phyloP scores from a whole-genome alignment of 768 basidiomycete genomes.

The Pisolithus tinctorius region DNA sequence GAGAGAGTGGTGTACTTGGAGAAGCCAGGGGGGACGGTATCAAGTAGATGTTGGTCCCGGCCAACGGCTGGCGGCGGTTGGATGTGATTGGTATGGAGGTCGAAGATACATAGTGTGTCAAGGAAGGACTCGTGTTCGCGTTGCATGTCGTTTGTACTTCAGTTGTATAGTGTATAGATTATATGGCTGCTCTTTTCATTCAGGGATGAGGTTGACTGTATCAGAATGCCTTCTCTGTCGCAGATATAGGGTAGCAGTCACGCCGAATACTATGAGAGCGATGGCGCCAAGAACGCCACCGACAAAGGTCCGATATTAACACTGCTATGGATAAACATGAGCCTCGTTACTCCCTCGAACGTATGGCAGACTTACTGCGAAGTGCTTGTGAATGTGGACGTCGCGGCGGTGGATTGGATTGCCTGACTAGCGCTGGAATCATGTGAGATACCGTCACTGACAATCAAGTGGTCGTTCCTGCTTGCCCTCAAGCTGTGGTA shows the following conservation, averaged over 20 bases:
- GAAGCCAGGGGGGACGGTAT: not conserved
- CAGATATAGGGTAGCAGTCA: conserved; percentile 6
- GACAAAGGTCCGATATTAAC: conserved; percentile 3
- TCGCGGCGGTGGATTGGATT: too few relatives aligned
- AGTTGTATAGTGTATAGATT: not conserved
- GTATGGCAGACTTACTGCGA: conserved; percentile 8
- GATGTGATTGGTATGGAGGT: conserved; percentile 2
- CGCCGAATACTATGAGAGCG: conserved; percentile 3
- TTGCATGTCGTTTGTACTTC: not conserved
- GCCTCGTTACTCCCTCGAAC: not conserved
- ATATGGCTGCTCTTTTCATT: not conserved
- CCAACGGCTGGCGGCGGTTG: conserved; percentile 4
- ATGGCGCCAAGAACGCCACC: conserved; percentile 11
- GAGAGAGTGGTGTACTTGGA: conserved; percentile 5
- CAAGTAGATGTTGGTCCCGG: not conserved
- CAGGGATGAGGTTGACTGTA: conserved; percentile 6
- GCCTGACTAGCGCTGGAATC: too few relatives aligned
- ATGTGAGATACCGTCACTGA: too few relatives aligned
- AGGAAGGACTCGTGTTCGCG: not conserved
- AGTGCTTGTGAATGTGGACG: too few relatives aligned
- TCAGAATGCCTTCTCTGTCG: conserved; percentile 5
- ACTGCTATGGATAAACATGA: conserved; percentile 1
- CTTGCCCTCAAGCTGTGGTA: too few relatives aligned
- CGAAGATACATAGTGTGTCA: not conserved
- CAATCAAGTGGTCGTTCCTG: too few relatives aligned